These are phyloP conservation scores for Apiospora sp. DNA, from an alignment of 2,329 filamentous ascomycete genomes.

Conservation along the genomic window DNA sequence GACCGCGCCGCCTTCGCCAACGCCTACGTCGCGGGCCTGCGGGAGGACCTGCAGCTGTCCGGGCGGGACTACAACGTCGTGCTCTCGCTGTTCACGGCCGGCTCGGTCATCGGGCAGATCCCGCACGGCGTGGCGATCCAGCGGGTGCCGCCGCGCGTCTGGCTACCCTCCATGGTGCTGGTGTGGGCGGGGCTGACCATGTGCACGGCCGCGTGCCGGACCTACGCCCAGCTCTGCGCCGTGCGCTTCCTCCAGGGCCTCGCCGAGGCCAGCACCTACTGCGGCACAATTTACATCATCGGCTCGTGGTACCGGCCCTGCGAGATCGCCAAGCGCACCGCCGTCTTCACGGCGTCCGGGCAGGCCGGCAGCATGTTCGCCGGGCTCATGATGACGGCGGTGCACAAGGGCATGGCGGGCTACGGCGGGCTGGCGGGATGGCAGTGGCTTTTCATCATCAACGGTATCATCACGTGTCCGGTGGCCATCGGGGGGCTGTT, in stretches of 20 bases:
- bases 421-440: conserved; percentile 53
- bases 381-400: conserved; percentile 62
- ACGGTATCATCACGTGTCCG: conserved; percentile 56
- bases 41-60: conserved; percentile 47
- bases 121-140: conserved; percentile 55
- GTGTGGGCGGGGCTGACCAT: conserved; percentile 56
- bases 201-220: conserved; percentile 39
- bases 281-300: conserved; percentile 57
- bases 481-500: conserved; percentile 56
- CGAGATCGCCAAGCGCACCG: conserved; percentile 60
- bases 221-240: conserved; percentile 41
- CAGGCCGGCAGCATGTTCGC: conserved; percentile 62
- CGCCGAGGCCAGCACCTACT: conserved; percentile 56
- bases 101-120: conserved; percentile 50
- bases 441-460: conserved; percentile 50
- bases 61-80: conserved; percentile 48
- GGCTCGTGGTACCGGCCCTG: conserved; percentile 62
- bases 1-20: conserved; percentile 53
- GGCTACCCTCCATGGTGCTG: conserved; percentile 55
- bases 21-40: conserved; percentile 50
- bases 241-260: conserved; percentile 55
- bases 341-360: conserved; percentile 60
- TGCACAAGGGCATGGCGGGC: conserved; percentile 47
- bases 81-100: conserved; percentile 45
- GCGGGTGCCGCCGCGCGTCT: conserved; percentile 55